Evolutionary conservation across 2,329 filamentous ascomycete genomes (phyloP), one percentile per base, ranked within the genome.

Genomic region (Samsoniella hepiali): DNA sequence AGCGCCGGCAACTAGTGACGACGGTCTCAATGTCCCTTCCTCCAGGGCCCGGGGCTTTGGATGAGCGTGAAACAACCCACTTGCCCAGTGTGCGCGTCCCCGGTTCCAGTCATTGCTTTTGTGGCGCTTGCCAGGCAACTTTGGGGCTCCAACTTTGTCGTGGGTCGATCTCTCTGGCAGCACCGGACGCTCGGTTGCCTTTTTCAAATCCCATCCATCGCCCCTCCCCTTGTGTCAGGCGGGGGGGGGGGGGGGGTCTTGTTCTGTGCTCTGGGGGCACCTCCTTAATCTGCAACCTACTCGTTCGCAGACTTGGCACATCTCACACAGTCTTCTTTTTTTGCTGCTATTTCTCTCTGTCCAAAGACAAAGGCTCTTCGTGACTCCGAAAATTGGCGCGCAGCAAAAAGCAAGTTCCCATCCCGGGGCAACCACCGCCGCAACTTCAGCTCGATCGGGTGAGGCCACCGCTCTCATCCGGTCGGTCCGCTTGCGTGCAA

Each of bases 111-210:
- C 47, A 31, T 50, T 17, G 29, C 29, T 38, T 15, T 9, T 27
- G 42, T 49, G 42, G 42, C 42, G 32, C 32, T 29, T 27, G 38
- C 15, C 9, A 42, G 53, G 38, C 53, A 22, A 22, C 22, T 22
- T 22, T 22, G 22, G 22, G 22, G 22, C 22, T 22, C 38, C 38
- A 44, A 22, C 22, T 22, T 15, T 32, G 27, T 47, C 32, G 44
- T 50, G 57, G 45, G 57, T 59, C 45, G 57, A 59, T 59, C 57
- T 49, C 34, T 29, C 44, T 22, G 22, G 22, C 22, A 22, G 22
- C 32, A 36, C 40, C 32, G 22, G 31, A 58, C 15, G 29, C 15
- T 47, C 11, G 29, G 42, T 49, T 29, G 55, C 17, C 55, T 36
- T 42, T 17, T 17, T 34, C 13, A 22, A 6, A 22, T 32, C 31